These are phyloP conservation scores for Globisporangium parvum DNA, from an alignment of 352 stramenopile genomes.

Conservation along the genomic window DNA sequence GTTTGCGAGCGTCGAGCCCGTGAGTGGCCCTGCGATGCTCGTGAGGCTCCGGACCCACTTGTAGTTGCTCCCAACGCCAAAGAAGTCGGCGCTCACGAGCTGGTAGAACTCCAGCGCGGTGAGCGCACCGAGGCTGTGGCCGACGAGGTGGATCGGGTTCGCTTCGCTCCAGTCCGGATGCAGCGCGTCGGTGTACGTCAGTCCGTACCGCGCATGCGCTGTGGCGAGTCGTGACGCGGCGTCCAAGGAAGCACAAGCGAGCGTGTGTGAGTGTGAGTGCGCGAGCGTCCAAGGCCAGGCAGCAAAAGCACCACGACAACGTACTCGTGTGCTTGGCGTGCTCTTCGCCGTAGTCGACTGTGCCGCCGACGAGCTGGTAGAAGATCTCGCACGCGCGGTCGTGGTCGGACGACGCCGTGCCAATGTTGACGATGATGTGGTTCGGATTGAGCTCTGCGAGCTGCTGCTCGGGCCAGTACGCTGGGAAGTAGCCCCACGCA, in stretches of 20 bases:
- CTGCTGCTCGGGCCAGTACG: conserved; percentile 52
- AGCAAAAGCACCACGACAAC: no score
- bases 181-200: conserved; percentile 22
- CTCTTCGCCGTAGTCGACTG: conserved; percentile 54
- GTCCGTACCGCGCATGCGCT: conserved; percentile 40
- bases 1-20: conserved; percentile 46
- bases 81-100: conserved; percentile 49
- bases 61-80: conserved; percentile 39
- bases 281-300: no score
- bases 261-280: no score
- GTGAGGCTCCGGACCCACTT: conserved; percentile 55
- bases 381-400: conserved; percentile 64
- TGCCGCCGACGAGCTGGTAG: conserved; percentile 52
- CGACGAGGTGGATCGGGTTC: conserved; percentile 52
- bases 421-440: conserved; percentile 57
- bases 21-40: conserved; percentile 51
- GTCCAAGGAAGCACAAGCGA: no score
- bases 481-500: conserved; percentile 34
- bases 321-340: conserved; percentile 17
- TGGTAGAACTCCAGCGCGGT: conserved; percentile 73
- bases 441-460: conserved; percentile 43
- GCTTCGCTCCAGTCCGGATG: conserved; percentile 38
- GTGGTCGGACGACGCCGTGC: conserved; percentile 58
- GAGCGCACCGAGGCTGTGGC: conserved; percentile 55
- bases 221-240: conserved; percentile 1